phyloP scores from a whole-genome alignment of 148 eudicot genomes.

The Cornus florida region DNA sequence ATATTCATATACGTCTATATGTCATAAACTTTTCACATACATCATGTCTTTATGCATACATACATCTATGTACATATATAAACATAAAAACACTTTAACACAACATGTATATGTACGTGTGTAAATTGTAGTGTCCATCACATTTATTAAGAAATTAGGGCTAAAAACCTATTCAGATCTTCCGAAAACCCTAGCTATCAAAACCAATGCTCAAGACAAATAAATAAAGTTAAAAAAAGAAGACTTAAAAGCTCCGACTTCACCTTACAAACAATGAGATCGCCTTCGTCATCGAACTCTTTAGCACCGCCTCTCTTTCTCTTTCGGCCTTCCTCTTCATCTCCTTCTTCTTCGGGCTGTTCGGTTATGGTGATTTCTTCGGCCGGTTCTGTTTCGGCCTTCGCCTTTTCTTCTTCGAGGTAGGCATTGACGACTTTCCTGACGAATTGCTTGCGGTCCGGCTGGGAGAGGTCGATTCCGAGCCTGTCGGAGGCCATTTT shows the following conservation, averaged over 20 bases:
- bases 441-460: constrained; percentile 60
- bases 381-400: constrained; percentile 6
- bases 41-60: too few species aligned
- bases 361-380: constrained; percentile 24
- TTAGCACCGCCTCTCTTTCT: constrained; percentile 31
- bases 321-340: constrained; percentile 21
- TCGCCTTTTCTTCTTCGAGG: constrained; percentile 31
- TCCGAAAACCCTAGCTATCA: not conserved
- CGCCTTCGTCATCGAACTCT: constrained; percentile 86
- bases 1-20: too few species aligned
- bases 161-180: not conserved
- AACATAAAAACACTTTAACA: not conserved
- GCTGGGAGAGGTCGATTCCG: constrained; percentile 61
- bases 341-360: constrained; percentile 31
- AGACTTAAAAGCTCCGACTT: constrained; percentile 2
- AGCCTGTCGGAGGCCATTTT: constrained; percentile 66
- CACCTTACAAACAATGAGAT: constrained; percentile 80
- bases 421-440: constrained; percentile 63
- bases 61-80: too few species aligned
- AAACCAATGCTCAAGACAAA: not conserved
- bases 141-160: not conserved
- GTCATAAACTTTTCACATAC: too few species aligned
- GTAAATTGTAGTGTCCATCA: not conserved
- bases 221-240: not conserved
- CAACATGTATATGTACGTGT: not conserved